Evolutionary conservation across 2,329 filamentous ascomycete species (phyloP).

Genomic region (Cladosporium austrohemisphaericum): DNA sequence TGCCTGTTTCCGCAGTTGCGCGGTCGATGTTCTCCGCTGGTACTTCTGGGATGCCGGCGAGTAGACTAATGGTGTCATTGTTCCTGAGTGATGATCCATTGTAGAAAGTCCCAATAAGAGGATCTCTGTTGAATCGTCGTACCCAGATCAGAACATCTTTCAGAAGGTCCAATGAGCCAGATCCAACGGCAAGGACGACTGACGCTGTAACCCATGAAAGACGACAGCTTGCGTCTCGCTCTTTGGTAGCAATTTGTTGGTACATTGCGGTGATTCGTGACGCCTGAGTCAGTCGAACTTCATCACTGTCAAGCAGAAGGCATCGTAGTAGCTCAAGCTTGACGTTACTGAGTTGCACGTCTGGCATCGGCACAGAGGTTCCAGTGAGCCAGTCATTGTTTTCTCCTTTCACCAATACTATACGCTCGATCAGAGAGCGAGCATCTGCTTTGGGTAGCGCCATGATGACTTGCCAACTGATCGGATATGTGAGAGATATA

Average conservation of each 20-base stretch:
- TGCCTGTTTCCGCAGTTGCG: not conserved
- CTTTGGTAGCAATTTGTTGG: not conserved
- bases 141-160: constrained; percentile 35
- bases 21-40: not conserved
- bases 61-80: not conserved
- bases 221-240: not conserved
- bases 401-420: not conserved
- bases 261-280: not conserved
- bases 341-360: not conserved
- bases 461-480: not conserved
- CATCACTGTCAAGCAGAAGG: not conserved
- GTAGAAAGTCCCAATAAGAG: constrained; percentile 16
- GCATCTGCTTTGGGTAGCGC: not conserved
- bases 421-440: not conserved
- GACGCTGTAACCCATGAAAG: not conserved
- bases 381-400: not conserved
- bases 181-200: constrained; percentile 15
- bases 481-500: no score
- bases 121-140: constrained; percentile 37
- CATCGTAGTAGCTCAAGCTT: not conserved
- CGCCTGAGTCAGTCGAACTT: not conserved
- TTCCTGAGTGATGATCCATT: not conserved
- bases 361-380: not conserved
- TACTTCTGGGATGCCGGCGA: not conserved
- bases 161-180: constrained; percentile 31